A percentile compares a stretch with the other conserved stretches of the same genome.
These are phyloP conservation scores for Cucurbitaria berberidis DNA, from an alignment of 2,329 filamentous ascomycete species.

Conservation along the genomic window DNA sequence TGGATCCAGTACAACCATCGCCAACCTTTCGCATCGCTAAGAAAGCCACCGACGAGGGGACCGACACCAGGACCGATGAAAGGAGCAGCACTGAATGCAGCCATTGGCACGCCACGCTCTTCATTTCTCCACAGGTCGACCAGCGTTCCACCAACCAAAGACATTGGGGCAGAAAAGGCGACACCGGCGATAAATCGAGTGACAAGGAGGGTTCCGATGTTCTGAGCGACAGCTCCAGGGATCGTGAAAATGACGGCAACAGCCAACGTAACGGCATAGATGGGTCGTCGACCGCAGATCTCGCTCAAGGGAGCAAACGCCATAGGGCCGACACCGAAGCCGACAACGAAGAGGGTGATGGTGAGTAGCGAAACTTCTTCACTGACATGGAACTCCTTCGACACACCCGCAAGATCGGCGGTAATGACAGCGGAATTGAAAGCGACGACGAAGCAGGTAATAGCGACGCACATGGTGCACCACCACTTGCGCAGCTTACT, in stretches of 20 bases:
- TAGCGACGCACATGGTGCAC: constrained; percentile 81
- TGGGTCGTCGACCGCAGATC: constrained; percentile 71
- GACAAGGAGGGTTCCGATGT: constrained; percentile 76
- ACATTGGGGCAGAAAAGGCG: constrained; percentile 86
- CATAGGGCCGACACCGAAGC: constrained; percentile 82
- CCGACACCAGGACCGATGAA: constrained; percentile 78
- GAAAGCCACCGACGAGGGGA: constrained; percentile 71
- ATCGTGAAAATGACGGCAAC: constrained; percentile 80
- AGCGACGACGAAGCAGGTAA: constrained; percentile 56
- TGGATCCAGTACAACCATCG: constrained; percentile 89
- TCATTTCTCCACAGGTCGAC: constrained; percentile 86
- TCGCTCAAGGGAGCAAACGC: constrained; percentile 80
- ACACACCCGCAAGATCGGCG: constrained; percentile 71
- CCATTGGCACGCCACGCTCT: constrained; percentile 86
- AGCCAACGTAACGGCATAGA: constrained; percentile 72
- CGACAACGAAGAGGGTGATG: constrained; percentile 79
- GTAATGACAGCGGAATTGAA: constrained; percentile 76
- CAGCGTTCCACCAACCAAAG: constrained; percentile 79
- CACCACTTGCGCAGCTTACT: constrained; percentile 76
- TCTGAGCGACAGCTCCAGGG: constrained; percentile 76
- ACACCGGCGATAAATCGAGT: constrained; percentile 81
- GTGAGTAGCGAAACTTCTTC: constrained; percentile 74
- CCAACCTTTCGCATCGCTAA: constrained; percentile 74
- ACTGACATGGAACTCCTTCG: constrained; percentile 69
- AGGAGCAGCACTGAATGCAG: constrained; percentile 80